Evolutionary conservation across 1,284 basidiomycete species (phyloP).

Genomic region (Microbotryum silenes-acaulis): DNA sequence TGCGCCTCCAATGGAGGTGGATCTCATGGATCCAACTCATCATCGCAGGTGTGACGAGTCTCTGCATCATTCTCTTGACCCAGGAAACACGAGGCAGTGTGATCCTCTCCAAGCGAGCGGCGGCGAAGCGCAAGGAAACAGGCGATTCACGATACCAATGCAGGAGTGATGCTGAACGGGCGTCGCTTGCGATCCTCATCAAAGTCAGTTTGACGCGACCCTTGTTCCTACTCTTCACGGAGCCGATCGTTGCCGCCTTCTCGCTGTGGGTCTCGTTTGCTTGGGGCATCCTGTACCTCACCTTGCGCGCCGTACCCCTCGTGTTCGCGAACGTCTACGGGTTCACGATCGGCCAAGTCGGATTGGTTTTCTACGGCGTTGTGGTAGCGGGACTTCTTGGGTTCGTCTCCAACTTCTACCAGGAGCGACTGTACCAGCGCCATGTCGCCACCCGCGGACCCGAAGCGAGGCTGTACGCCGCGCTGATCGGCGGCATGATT

Average conservation of each 20-base stretch:
- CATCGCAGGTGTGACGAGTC: constrained; percentile 10
- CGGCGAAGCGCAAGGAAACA: constrained; percentile 25
- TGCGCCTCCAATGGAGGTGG: constrained; percentile 20
- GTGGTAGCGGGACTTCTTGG: constrained; percentile 24
- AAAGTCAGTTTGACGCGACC: constrained; percentile 39
- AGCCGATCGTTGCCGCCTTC: constrained; percentile 30
- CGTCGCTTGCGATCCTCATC: constrained; percentile 37
- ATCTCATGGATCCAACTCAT: constrained; percentile 47
- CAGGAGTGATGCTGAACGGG: constrained; percentile 38
- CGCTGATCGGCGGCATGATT: constrained; percentile 56
- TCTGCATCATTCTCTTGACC: constrained; percentile 25
- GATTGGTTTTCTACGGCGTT: constrained; percentile 19
- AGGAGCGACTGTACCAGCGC: constrained; percentile 35
- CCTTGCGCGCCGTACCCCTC: constrained; percentile 20
- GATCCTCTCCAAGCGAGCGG: constrained; percentile 33
- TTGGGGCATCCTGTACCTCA: constrained; percentile 6
- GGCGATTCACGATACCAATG: constrained; percentile 39
- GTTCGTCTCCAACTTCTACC: constrained; percentile 41
- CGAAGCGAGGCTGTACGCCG: constrained; percentile 63
- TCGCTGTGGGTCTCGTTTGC: constrained; percentile 22
- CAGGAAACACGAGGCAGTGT: constrained; percentile 33
- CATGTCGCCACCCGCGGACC: constrained; percentile 53
- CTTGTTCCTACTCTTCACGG: constrained; percentile 21
- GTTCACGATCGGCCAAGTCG: constrained; percentile 26
- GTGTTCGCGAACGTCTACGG: constrained; percentile 25